Percentiles rank a stretch among this genome's conserved stretches.
phyloP scores from a whole-genome alignment of 2,329 filamentous ascomycete genomes.

The Rugonectria rugulosa region DNA sequence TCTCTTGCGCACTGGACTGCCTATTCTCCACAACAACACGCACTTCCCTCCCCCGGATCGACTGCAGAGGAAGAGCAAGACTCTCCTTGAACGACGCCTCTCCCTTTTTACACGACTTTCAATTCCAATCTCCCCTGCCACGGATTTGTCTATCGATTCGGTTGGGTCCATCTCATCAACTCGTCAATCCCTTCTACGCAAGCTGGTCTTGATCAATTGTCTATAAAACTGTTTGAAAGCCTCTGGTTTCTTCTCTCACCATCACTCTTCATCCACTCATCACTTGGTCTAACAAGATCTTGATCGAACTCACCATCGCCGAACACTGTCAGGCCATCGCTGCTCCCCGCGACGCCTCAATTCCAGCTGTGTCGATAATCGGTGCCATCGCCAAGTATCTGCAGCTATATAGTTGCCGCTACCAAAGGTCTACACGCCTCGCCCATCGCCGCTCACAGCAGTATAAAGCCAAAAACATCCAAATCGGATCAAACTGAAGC shows the following conservation, averaged over 20 bases:
- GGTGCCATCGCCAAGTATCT: slow-evolving; percentile 8
- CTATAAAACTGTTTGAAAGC: slow-evolving; percentile 15
- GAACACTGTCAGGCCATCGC: neutral
- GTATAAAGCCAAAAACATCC: neutral
- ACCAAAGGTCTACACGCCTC: slow-evolving; percentile 11
- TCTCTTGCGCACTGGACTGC: neutral
- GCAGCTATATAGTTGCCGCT: too few relatives aligned
- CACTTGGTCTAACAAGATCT: too few relatives aligned
- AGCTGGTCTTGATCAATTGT: slow-evolving; percentile 34
- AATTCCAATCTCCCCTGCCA: slow-evolving; percentile 28
- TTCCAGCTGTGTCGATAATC: slow-evolving; percentile 14
- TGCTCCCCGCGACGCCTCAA: slow-evolving; percentile 19
- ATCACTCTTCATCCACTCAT: neutral
- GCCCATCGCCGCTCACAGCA: slow-evolving; percentile 4
- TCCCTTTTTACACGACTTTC: slow-evolving; percentile 36
- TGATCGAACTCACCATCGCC: neutral
- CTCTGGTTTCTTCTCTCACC: neutral
- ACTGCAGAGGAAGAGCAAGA: slow-evolving; percentile 30
- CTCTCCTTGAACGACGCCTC: slow-evolving; percentile 23
- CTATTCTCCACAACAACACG: neutral
- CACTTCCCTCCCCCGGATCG: neutral
- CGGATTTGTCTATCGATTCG: slow-evolving; percentile 15
- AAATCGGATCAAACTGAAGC: slow-evolving; percentile 11
- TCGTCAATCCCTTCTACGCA: slow-evolving; percentile 37
- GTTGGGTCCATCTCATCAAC: slow-evolving; percentile 16